Percentiles rank a stretch among this genome's conserved stretches.
Conservation (phyloP, 2,329 filamentous ascomycete species). For the Alternaria consortialis region DNA sequence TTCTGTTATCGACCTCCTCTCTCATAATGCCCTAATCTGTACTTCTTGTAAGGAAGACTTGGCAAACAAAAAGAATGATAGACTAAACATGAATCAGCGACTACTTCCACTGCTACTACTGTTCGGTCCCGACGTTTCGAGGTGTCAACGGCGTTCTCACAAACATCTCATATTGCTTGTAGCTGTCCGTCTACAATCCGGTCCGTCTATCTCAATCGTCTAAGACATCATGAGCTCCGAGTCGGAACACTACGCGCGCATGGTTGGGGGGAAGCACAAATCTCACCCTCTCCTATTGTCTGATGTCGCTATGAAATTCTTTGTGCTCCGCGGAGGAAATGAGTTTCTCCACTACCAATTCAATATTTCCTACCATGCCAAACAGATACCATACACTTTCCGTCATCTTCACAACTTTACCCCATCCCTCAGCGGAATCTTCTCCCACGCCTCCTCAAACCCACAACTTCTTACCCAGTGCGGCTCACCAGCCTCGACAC, state of each 20-base stretch:
- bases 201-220: background rate
- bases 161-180: background rate
- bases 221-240: background rate
- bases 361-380: background rate
- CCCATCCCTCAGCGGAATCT: slow-evolving; percentile 43
- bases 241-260: background rate
- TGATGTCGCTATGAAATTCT: background rate
- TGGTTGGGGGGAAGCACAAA: background rate
- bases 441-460: slow-evolving; percentile 71
- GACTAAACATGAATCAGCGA: background rate
- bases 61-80: background rate
- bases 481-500: slow-evolving; percentile 62
- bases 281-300: background rate
- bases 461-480: slow-evolving; percentile 71
- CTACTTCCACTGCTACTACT: background rate
- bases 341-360: background rate
- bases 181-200: background rate
- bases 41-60: background rate
- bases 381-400: background rate
- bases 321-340: background rate
- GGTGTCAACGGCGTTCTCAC: background rate
- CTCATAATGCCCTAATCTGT: background rate
- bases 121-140: background rate
- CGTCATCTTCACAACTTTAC: slow-evolving; percentile 31
- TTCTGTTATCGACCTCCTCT: background rate